phyloP scores from a whole-genome alignment of 108 stramenopile genomes.

The Cyclostephanos invisitatus region DNA sequence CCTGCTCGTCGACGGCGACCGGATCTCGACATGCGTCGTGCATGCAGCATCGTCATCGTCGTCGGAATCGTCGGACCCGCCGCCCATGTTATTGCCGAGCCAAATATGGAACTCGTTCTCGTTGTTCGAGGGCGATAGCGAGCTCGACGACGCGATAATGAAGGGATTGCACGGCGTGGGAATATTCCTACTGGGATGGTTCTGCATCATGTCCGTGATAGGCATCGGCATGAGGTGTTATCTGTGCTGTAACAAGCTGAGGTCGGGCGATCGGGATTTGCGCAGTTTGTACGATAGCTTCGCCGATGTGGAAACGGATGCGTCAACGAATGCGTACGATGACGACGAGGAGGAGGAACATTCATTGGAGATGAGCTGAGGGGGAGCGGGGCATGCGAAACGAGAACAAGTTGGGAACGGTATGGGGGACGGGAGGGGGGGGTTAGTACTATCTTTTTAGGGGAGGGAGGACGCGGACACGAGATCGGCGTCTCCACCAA shows the following conservation, averaged over 20 bases:
- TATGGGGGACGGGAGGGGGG: too few species aligned
- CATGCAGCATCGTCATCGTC: background rate
- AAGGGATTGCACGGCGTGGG: background rate
- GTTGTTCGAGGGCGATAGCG: background rate
- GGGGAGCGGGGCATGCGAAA: too few species aligned
- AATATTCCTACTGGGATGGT: background rate
- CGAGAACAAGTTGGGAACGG: too few species aligned
- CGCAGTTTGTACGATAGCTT: slow-evolving; percentile 11
- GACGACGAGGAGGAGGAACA: background rate
- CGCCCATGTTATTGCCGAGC: background rate
- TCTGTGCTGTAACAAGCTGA: background rate
- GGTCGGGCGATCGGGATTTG: background rate
- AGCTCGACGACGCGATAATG: background rate
- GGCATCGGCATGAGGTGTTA: slow-evolving; percentile 12
- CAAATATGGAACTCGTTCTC: background rate
- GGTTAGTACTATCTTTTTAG: too few species aligned
- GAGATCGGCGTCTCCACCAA: too few species aligned
- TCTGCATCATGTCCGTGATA: background rate
- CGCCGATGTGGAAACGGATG: background rate
- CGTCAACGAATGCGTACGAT: background rate
- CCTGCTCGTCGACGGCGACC: too few species aligned
- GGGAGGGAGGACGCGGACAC: too few species aligned
- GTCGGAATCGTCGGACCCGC: background rate
- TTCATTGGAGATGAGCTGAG: slow-evolving; percentile 11
- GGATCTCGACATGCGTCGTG: too few species aligned